Conservation (phyloP, 2,329 filamentous ascomycete species). For the Beauveria rudraprayagi region DNA sequence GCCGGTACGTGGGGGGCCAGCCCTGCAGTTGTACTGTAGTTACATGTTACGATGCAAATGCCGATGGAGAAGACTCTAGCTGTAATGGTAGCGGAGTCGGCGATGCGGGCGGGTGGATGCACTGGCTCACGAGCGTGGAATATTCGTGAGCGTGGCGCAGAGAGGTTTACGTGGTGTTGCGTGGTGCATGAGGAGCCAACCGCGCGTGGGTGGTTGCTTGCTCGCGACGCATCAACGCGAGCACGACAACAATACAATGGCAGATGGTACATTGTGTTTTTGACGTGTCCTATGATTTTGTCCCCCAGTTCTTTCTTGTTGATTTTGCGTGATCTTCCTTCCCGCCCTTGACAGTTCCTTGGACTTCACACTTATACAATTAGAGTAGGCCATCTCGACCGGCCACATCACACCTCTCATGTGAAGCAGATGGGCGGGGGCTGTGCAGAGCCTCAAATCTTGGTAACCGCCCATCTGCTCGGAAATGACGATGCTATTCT, state of each 20-base stretch:
- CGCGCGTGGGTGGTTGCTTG: not conserved
- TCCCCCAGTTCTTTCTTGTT: too few species aligned
- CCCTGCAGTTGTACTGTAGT: too few species aligned
- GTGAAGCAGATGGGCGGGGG: not conserved
- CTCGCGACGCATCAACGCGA: not conserved
- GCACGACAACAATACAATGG: not conserved
- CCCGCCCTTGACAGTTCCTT: too few species aligned
- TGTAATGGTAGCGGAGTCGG: not conserved
- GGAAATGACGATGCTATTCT: conserved; percentile 5
- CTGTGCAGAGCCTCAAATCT: conserved; percentile 11
- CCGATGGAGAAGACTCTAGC: not conserved
- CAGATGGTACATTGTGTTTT: too few species aligned
- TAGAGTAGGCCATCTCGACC: not conserved
- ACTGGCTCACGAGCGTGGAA: not conserved
- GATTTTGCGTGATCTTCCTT: too few species aligned
- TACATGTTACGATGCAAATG: not conserved
- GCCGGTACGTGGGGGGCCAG: not conserved
- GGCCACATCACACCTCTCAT: not conserved
- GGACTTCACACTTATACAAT: too few species aligned
- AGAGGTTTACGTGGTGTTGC: not conserved
- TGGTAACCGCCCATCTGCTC: conserved; percentile 4
- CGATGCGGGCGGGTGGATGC: not conserved
- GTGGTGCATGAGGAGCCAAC: not conserved
- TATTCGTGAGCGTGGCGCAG: not conserved
- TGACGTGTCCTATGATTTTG: too few species aligned